phyloP scores from a whole-genome alignment of 2,329 filamentous ascomycete genomes.

The Kalmusia sp. region DNA sequence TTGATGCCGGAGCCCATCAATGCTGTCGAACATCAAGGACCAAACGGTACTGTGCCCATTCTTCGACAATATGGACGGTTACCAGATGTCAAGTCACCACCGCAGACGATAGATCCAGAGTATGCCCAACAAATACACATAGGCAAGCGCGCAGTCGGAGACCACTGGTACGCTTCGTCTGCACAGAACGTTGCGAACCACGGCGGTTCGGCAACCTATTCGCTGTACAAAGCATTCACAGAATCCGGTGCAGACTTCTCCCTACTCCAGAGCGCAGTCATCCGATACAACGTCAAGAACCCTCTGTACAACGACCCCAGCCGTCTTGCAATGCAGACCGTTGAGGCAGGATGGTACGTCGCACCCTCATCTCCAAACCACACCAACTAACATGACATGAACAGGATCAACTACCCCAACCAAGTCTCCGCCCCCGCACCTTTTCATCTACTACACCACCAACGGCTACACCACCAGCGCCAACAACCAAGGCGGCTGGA shows the following conservation, averaged over 20 bases:
- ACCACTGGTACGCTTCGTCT: conserved; percentile 24
- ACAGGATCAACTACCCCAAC: conserved; percentile 23
- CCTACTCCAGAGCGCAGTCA: conserved; percentile 18
- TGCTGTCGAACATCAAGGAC: conserved; percentile 10
- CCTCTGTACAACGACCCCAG: conserved; percentile 17
- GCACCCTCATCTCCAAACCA: not conserved
- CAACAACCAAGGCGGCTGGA: conserved; percentile 24
- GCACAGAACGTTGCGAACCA: conserved; percentile 17
- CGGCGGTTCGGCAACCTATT: conserved; percentile 19
- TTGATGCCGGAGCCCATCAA: conserved; percentile 8
- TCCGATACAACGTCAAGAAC: conserved; percentile 18
- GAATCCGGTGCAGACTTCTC: conserved; percentile 18
- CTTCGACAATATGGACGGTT: conserved; percentile 7
- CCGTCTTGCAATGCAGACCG: conserved; percentile 13
- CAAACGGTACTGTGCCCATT: conserved; percentile 17
- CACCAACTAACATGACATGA: not conserved
- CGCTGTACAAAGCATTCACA: conserved; percentile 21
- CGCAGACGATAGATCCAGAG: conserved; percentile 4
- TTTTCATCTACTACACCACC: conserved; percentile 25
- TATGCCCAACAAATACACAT: conserved; percentile 9
- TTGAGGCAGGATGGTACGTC: conserved; percentile 20
- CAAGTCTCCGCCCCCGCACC: conserved; percentile 18
- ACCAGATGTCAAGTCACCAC: not conserved
- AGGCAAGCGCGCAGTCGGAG: conserved; percentile 12
- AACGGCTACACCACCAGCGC: conserved; percentile 21